phyloP scores from a whole-genome alignment of 2,329 filamentous ascomycete genomes.

The Raffaelea ambrosiae region DNA sequence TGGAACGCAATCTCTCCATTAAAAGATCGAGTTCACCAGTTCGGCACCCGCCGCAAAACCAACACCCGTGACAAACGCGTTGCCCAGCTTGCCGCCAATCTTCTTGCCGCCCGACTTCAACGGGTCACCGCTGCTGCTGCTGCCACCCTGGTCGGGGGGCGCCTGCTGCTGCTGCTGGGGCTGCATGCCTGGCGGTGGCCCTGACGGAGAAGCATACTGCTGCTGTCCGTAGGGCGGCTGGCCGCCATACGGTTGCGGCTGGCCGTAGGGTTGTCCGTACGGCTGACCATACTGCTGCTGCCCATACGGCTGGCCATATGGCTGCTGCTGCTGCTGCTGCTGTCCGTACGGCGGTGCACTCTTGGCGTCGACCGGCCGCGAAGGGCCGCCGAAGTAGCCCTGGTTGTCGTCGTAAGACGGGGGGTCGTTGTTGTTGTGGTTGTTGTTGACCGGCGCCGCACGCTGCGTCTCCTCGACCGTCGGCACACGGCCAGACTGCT shows the following conservation, averaged over 20 bases:
- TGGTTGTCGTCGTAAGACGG: conserved; percentile 17
- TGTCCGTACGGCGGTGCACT: conserved; percentile 5
- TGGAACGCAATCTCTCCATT: too few species aligned
- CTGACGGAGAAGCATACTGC: neutral
- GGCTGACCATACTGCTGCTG: neutral
- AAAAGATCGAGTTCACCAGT: conserved; percentile 87
- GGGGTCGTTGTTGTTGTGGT: conserved; percentile 13
- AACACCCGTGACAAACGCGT: conserved; percentile 79
- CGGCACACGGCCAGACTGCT: conserved; percentile 9
- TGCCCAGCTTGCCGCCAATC: conserved; percentile 89
- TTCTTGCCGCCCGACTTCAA: conserved; percentile 77
- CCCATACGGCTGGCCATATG: conserved; percentile 4
- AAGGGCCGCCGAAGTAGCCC: conserved; percentile 15
- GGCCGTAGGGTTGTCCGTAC: conserved; percentile 14
- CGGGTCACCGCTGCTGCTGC: conserved; percentile 47
- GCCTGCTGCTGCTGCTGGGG: conserved; percentile 60
- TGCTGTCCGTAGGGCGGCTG: conserved; percentile 10
- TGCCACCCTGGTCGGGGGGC: conserved; percentile 51
- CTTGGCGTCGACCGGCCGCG: neutral
- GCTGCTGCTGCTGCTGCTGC: conserved; percentile 6
- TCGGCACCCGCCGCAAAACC: conserved; percentile 86
- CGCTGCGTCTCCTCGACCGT: neutral
- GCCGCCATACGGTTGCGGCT: too few species aligned
- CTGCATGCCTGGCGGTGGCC: conserved; percentile 19
- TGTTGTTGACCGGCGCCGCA: neutral